These are phyloP conservation scores for Didymella keratinophila DNA, from an alignment of 2,329 filamentous ascomycete species.

Conservation along the genomic window DNA sequence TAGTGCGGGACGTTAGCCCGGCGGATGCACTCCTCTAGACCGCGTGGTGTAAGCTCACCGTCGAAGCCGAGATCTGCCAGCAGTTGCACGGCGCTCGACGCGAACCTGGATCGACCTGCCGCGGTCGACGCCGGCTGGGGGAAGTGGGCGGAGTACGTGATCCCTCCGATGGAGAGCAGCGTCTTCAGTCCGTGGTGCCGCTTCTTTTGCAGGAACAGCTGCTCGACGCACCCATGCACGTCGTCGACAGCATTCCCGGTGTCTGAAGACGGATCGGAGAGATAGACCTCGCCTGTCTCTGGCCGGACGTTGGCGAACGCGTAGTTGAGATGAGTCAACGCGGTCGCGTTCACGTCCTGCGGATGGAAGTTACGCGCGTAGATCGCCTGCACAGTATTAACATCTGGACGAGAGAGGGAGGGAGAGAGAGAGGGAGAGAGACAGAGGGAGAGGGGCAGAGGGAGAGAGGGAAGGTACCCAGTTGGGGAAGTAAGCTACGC, in stretches of 20 bases:
- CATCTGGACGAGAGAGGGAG: no score
- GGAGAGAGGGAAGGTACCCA: no score
- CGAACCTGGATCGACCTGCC: constrained; percentile 32
- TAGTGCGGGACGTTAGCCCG: no score
- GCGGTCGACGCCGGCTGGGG: no score
- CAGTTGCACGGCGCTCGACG: constrained; percentile 41
- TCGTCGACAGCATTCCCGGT: constrained; percentile 49
- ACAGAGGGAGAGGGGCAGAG: no score
- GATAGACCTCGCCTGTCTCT: constrained; percentile 47
- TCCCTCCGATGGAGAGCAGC: constrained; percentile 48
- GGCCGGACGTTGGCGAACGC: constrained; percentile 50
- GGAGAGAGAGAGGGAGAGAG: no score
- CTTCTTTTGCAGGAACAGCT: constrained; percentile 48
- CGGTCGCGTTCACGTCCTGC: constrained; percentile 23
- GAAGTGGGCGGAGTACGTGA: constrained; percentile 47
- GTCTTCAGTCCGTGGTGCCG: constrained; percentile 49
- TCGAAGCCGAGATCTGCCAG: constrained; percentile 47
- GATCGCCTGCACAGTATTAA: no score
- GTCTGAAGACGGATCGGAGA: constrained; percentile 47
- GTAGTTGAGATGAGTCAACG: constrained; percentile 50
- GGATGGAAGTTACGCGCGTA: no score
- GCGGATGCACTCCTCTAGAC: no score
- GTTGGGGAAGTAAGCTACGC: no score
- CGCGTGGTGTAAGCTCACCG: no score
- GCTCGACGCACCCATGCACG: constrained; percentile 49